Base-by-base conservation (phyloP, 805 yeast species). In the Ogataea trehalophila region DNA sequence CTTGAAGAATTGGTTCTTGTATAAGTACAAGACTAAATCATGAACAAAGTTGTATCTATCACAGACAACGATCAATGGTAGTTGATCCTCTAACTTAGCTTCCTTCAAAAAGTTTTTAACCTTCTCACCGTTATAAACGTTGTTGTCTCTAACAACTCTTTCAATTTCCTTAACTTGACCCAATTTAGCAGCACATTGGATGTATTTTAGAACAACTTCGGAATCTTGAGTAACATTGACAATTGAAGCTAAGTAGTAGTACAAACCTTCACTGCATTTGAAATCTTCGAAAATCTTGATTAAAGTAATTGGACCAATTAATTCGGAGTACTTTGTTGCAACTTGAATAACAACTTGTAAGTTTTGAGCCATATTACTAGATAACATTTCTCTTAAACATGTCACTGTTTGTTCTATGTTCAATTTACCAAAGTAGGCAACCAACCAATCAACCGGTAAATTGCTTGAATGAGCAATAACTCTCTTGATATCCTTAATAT, bases 71-170 rank as follows among this genome's bases (percentile, higher is more conserved):
- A 95, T 91, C 68, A 94, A 79, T 42, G 99, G 99, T 53, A 94
- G 76, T 73, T 94, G 99, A 65, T 94, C 98, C 52, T 91, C 91
- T 55, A 94, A 77, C 62, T 87, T 82, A 52, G 92, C 89, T 67
- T 94, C 99, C 71, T 94, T 94, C 72, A 94, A 78, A 71, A 87
- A 95, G 73, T 94, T 94, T 76, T 94, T 94, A 50, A 94, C 98
- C 71, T 91, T 91, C 68, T 94, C 99, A 50, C 98, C 95, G 65
- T 90, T 92, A 70, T 92, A 94, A 49, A 89, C 92, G 56, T 81
- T 87, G 75, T 94, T 94, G 65, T 90, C 96, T 68, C 94, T 84
- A 44, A 90, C 97, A 52, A 94, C 81, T 68, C 99, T 83, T 74
- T 94, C 99, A 62, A 94, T 89, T 72, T 94, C 99, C 62, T 87